These are phyloP conservation scores for Xylaria sp. DNA, from an alignment of 2,329 filamentous ascomycete species.

Conservation along the genomic window DNA sequence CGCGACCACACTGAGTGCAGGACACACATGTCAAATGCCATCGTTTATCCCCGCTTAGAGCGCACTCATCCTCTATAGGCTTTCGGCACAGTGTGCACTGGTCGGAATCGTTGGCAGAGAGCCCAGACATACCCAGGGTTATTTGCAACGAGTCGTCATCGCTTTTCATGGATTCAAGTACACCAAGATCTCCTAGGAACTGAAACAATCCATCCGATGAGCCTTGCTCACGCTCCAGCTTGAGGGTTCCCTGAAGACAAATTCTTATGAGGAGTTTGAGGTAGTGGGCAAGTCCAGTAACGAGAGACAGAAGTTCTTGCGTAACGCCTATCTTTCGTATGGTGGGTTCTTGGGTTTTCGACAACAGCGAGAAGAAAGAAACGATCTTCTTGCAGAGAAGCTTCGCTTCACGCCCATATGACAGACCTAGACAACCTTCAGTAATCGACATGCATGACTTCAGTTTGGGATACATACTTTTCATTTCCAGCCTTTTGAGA, in stretches of 20 bases:
- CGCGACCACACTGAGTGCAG: constrained; percentile 73
- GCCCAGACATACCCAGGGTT: constrained; percentile 70
- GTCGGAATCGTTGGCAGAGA: constrained; percentile 83
- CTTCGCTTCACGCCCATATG: constrained; percentile 96
- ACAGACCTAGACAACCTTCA: constrained; percentile 69
- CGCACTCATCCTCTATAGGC: constrained; percentile 94
- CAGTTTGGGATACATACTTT: constrained; percentile 66
- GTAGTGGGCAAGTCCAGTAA: constrained; percentile 96
- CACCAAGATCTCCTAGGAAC: constrained; percentile 85
- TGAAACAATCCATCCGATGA: constrained; percentile 79
- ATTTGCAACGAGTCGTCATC: constrained; percentile 76
- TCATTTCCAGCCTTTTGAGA: constrained; percentile 75
- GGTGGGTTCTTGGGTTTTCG: constrained; percentile 93
- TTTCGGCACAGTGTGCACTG: constrained; percentile 84
- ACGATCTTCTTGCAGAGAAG: constrained; percentile 99
- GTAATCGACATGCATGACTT: constrained; percentile 36
- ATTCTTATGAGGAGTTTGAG: constrained; percentile 97
- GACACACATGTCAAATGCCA: constrained; percentile 88
- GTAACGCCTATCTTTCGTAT: constrained; percentile 93
- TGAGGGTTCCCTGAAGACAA: constrained; percentile 91
- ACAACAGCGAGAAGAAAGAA: constrained; percentile 93
- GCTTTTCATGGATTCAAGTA: constrained; percentile 81
- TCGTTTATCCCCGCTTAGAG: constrained; percentile 76
- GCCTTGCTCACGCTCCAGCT: constrained; percentile 85
- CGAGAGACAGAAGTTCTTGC: constrained; percentile 95